Conservation (phyloP, 768 basidiomycete species). For the Agrocybe praecox region DNA sequence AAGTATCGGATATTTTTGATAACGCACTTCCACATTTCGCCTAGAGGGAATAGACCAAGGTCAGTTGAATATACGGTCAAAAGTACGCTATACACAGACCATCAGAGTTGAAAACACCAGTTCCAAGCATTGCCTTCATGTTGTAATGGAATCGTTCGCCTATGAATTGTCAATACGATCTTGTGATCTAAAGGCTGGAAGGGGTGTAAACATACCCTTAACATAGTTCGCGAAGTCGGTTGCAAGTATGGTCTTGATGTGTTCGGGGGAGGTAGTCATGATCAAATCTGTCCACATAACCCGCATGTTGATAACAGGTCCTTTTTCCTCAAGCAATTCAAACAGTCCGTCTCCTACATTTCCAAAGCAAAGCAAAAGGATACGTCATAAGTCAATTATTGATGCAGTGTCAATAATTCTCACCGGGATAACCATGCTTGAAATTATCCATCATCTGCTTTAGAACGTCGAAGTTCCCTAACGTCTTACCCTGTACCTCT, state of each 20-base stretch:
- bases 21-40: slow-evolving; percentile 41
- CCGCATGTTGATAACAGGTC: slow-evolving; percentile 47
- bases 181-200: no score
- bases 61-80: neutral
- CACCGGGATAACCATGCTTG: slow-evolving; percentile 53
- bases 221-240: slow-evolving; percentile 62
- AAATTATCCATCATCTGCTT: slow-evolving; percentile 35
- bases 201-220: slow-evolving; percentile 49
- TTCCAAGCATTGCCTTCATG: slow-evolving; percentile 54
- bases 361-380: no score
- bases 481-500: slow-evolving; percentile 33
- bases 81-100: slow-evolving; percentile 34
- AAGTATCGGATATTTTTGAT: neutral
- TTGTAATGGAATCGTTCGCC: slow-evolving; percentile 45
- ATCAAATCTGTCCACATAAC: slow-evolving; percentile 47
- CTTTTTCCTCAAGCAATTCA: slow-evolving; percentile 33
- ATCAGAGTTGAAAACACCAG: slow-evolving; percentile 72
- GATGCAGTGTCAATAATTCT: neutral
- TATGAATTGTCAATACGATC: slow-evolving; percentile 13
- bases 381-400: neutral
- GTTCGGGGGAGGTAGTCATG: slow-evolving; percentile 52
- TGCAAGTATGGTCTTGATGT: slow-evolving; percentile 58
- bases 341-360: slow-evolving; percentile 44
- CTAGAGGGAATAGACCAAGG: slow-evolving; percentile 10
- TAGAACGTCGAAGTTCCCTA: slow-evolving; percentile 51